Evolutionary conservation across 2,329 filamentous ascomycete species (phyloP).

Genomic region (Aspergillus sp.): DNA sequence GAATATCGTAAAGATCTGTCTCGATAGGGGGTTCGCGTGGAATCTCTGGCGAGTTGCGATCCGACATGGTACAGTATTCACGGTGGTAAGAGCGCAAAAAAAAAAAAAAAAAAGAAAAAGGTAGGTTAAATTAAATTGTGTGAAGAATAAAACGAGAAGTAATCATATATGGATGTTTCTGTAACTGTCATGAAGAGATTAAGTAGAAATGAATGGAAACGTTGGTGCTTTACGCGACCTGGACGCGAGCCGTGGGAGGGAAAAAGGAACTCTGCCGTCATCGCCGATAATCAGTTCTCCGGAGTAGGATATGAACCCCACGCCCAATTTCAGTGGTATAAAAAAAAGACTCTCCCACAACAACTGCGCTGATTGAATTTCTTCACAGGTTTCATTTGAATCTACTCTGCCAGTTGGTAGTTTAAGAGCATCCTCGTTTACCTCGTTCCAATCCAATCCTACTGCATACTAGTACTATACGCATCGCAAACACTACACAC

Average conservation of each 20-base stretch:
- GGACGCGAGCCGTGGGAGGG: constrained; percentile 15
- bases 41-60: not conserved
- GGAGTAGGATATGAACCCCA: no score
- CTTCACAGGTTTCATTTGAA: no score
- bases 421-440: not conserved
- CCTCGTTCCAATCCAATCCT: no score
- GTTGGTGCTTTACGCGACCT: constrained; percentile 13
- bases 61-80: not conserved
- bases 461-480: no score
- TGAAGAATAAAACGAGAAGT: no score
- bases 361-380: not conserved
- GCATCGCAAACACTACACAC: not conserved
- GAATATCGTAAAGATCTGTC: constrained; percentile 64
- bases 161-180: not conserved
- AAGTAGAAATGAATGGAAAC: not conserved
- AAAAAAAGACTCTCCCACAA: not conserved
- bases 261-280: constrained; percentile 15
- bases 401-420: no score
- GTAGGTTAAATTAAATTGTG: not conserved
- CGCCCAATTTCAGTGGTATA: no score
- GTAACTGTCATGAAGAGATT: not conserved
- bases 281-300: constrained; percentile 4
- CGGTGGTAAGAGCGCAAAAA: not conserved
- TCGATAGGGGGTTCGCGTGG: constrained; percentile 11
- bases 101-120: not conserved